Evolutionary conservation across 1,139 yeast genomes (phyloP).

Genomic region (Geotrichum candidum): DNA sequence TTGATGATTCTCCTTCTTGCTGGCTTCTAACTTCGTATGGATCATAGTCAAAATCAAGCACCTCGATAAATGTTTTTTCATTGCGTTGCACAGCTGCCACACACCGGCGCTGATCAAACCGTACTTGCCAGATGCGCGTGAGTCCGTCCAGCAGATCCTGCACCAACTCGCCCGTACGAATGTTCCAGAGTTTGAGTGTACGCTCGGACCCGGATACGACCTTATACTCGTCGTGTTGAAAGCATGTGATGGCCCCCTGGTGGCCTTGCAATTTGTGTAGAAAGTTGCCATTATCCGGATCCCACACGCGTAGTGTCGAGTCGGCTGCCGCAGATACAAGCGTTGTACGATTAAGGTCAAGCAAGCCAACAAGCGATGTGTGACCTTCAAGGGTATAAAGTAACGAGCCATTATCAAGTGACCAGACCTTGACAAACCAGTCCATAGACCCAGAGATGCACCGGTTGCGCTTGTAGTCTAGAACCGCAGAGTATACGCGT

Average conservation of each 20-base stretch:
- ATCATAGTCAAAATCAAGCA: conserved; percentile 65
- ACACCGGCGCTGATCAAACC: conserved; percentile 76
- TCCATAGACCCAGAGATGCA: conserved; percentile 95
- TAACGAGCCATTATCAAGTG: conserved; percentile 65
- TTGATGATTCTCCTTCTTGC: neutral
- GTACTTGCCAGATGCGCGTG: conserved; percentile 90
- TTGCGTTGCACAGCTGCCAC: conserved; percentile 89
- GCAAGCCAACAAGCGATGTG: conserved; percentile 79
- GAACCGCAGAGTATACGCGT: conserved; percentile 78
- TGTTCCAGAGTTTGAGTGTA: conserved; percentile 79
- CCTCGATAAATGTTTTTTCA: conserved; percentile 65
- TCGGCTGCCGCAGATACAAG: conserved; percentile 96
- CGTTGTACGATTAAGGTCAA: conserved; percentile 69
- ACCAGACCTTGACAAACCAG: conserved; percentile 85
- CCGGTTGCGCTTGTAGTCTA: conserved; percentile 66
- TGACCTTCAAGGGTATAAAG: conserved; percentile 73
- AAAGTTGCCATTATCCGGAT: conserved; percentile 69
- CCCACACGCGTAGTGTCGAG: conserved; percentile 86
- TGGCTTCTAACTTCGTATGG: conserved; percentile 19
- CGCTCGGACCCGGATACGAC: conserved; percentile 86
- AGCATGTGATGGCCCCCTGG: conserved; percentile 84
- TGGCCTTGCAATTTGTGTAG: conserved; percentile 75
- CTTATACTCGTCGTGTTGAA: conserved; percentile 79
- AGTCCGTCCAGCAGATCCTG: conserved; percentile 71
- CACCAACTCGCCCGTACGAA: conserved; percentile 67